Base-by-base conservation (phyloP, 2,329 filamentous ascomycete species). In the Colletotrichum somersetense region DNA sequence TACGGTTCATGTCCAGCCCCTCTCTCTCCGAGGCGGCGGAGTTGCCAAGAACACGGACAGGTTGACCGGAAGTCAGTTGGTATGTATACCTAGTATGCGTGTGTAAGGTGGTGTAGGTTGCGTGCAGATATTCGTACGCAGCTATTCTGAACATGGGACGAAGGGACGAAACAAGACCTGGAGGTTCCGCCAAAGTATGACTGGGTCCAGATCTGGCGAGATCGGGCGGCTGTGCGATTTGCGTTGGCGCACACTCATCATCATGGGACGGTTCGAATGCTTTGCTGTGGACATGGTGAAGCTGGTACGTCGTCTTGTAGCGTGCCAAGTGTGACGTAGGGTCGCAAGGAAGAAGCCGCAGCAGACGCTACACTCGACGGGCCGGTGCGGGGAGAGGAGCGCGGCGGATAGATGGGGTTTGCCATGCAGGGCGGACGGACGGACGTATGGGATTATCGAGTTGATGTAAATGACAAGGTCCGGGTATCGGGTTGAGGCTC, bases 131-230 rank as follows among this genome's bases (percentile, higher is more conserved):
- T 38, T 38, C 35, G 35, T 38, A 52, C 38, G 44, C 16, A 59
- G 35, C 2, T 20, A 26, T 33, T 23, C n/a, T 14, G 12, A 26
- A 59, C 46, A 55, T 72, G 59, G 69, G 69, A 72, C 59, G 69
- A 35, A 59, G 66, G 59, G 46, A 59, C 59, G 58, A 69, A 69
- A 72, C 66, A 46, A 11, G 50, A 30, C 20, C 23, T 50, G 23
- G 26, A 59, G 12, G 46, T 38, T 42, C 16, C 33, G 11, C 48
- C 26, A 69, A 72, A 69, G 66, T 56, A 67, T 69, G 38, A 23
- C 33, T 18, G 59, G 38, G 59, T 64, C 66, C 35, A 69, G 69
- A 72, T 48, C 69, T 55, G 69, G 65, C 69, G 58, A 72, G 59
- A 64, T 40, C 59, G 46, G 48, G 53, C 66, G 38, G 59, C n/a